phyloP scores from a whole-genome alignment of 2,329 filamentous ascomycete genomes.

The Onygena corvina region DNA sequence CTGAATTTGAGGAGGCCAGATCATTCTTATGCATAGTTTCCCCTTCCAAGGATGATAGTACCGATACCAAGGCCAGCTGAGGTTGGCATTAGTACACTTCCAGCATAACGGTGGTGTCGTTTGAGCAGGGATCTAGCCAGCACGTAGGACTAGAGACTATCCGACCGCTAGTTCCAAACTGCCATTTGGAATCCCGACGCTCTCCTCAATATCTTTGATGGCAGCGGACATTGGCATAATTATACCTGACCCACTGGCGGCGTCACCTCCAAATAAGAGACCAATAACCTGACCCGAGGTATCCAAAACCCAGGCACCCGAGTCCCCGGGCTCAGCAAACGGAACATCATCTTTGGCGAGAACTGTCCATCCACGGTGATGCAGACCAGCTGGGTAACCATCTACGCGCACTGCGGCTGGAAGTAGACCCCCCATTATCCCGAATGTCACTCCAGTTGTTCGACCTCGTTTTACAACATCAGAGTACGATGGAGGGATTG shows the following conservation, averaged over 20 bases:
- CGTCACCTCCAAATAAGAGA: slow-evolving; percentile 1
- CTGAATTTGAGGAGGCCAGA: background rate
- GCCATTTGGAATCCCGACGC: background rate
- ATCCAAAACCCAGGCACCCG: slow-evolving; percentile 3
- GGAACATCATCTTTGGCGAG: background rate
- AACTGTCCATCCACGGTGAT: background rate
- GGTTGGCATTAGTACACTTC: slow-evolving; percentile 1
- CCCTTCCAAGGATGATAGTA: background rate
- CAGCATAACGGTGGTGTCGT: no score
- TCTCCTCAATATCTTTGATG: slow-evolving; percentile 1
- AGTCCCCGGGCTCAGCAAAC: background rate
- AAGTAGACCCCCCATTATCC: background rate
- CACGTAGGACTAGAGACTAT: no score
- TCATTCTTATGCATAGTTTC: background rate
- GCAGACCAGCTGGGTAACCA: background rate
- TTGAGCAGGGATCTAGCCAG: no score
- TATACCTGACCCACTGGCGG: background rate
- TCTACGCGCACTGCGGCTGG: background rate
- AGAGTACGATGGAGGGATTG: background rate
- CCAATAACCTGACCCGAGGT: background rate
- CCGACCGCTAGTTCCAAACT: no score
- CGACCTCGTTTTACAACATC: background rate
- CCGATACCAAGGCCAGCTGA: background rate
- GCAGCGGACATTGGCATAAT: background rate
- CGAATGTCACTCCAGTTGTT: background rate